These are phyloP conservation scores for Ceratobasidium sp. DNA, from an alignment of 1,284 basidiomycete species.

Conservation along the genomic window DNA sequence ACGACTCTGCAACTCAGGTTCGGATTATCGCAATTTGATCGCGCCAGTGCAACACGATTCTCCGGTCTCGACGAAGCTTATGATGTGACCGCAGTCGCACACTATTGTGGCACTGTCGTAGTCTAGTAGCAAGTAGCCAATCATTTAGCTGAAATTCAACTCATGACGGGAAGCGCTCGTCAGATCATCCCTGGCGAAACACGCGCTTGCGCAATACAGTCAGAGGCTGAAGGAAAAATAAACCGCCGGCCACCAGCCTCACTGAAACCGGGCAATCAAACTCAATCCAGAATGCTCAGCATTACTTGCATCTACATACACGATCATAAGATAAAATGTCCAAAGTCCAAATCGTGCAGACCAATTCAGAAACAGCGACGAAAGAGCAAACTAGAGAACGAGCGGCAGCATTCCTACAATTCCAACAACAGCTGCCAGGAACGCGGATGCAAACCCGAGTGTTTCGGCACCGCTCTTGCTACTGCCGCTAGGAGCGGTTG, in stretches of 20 bases:
- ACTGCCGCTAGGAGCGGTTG: not conserved
- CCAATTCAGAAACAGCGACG: not conserved
- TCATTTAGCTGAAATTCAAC: too few relatives aligned
- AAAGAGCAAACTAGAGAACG: not conserved
- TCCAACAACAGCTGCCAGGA: not conserved
- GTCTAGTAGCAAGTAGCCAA: not conserved
- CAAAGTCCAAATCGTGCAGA: not conserved
- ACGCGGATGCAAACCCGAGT: conserved; percentile 1
- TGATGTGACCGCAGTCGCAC: not conserved
- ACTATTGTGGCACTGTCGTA: not conserved
- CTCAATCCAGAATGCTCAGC: not conserved
- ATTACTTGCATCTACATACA: not conserved
- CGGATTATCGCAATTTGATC: too few relatives aligned
- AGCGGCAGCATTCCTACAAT: conserved; percentile 15
- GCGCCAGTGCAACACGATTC: too few relatives aligned
- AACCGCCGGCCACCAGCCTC: not conserved
- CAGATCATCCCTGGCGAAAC: not conserved
- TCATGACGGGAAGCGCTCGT: not conserved
- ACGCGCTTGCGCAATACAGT: not conserved
- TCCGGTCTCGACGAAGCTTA: too few relatives aligned
- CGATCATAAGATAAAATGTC: not conserved
- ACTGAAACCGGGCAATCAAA: not conserved
- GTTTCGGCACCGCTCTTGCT: conserved; percentile 8
- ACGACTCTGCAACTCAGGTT: too few relatives aligned
- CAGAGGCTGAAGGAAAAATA: not conserved